Base-by-base conservation (phyloP, 176 grass and related monocot species). In the Bolboschoenus planiculmis region DNA sequence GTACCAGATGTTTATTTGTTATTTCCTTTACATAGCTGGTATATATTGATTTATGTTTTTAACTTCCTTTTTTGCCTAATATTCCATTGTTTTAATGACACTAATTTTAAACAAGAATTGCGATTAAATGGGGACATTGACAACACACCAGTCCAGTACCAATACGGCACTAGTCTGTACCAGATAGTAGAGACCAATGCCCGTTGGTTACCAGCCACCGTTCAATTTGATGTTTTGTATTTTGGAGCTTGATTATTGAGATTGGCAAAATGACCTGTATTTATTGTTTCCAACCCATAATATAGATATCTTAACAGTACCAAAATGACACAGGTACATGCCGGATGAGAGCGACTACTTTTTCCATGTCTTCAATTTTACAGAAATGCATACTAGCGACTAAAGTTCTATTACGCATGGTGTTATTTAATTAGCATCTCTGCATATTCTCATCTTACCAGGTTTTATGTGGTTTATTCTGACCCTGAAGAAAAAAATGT, bases 21-120 rank as follows among this genome's bases (percentile, higher is more conserved):
- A 97, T 82, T 97, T 97, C 67, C 85, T 97, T n/a, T 97, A 97
- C 85, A 97, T 97, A 86, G 90, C 93, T 86, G 93, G 93, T 97
- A 86, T 81, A 5, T 30, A 42, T 63, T 20, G 13, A 7, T 43
- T 57, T 60, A 42, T 58, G 34, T 81, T 35, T 61, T 63, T 40
- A 68, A 68, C 58, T 31, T 31, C n/a, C n/a, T 40, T 59, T 61
- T 54, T 26, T 57, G 18, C 20, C 16, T 56, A 50, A 78, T 78
- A 48, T 48, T 48, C 20, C 47, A 53, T 30, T 14, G 27, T 31
- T 33, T 26, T 78, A 3, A 30, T 51, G 6, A 15, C 42, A 40
- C 20, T 20, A 71, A 15, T 71, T 30, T 24, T 5, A 2, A 68
- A 23, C 65, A 68, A 68, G 18, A 53, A 53, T 53, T 14, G 18